These are phyloP conservation scores for Cucurbita argyrosperma DNA, from an alignment of 306 rosid genomes.

Conservation along the genomic window DNA sequence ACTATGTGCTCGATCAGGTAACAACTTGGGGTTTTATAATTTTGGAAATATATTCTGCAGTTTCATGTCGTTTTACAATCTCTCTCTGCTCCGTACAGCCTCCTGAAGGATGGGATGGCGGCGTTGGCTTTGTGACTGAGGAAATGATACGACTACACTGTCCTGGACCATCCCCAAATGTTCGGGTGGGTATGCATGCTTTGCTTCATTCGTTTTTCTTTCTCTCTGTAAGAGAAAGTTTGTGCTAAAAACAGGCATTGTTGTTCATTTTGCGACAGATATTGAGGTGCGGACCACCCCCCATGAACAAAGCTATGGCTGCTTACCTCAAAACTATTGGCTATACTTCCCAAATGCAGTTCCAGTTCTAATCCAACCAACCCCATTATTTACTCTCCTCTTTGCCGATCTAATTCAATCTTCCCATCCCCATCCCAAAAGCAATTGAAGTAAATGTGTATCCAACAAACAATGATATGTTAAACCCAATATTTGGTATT, in stretches of 20 bases:
- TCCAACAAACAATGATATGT: neutral
- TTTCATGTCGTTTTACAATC: neutral
- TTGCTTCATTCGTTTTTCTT: neutral
- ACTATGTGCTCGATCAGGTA: constrained; percentile 29
- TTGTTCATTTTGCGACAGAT: constrained; percentile 11
- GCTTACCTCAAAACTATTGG: constrained; percentile 23
- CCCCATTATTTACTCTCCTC: too few relatives aligned
- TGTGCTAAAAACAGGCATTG: neutral
- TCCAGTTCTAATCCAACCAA: constrained; percentile 25
- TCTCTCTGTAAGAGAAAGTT: neutral
- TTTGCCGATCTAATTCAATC: neutral
- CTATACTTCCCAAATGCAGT: constrained; percentile 29
- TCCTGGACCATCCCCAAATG: constrained; percentile 34
- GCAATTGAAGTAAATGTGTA: neutral
- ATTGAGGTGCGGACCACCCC: constrained; percentile 44
- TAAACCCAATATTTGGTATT: neutral
- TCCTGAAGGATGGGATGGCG: constrained; percentile 42
- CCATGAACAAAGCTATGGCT: constrained; percentile 44
- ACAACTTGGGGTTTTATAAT: neutral
- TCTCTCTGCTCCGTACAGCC: constrained; percentile 13
- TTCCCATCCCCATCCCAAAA: neutral
- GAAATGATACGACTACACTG: constrained; percentile 33
- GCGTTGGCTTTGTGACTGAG: constrained; percentile 31
- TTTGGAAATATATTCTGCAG: neutral
- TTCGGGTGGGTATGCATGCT: constrained; percentile 17